These are phyloP conservation scores for Stephania japonica DNA, from an alignment of 164 flowering plant genomes.

Conservation along the genomic window DNA sequence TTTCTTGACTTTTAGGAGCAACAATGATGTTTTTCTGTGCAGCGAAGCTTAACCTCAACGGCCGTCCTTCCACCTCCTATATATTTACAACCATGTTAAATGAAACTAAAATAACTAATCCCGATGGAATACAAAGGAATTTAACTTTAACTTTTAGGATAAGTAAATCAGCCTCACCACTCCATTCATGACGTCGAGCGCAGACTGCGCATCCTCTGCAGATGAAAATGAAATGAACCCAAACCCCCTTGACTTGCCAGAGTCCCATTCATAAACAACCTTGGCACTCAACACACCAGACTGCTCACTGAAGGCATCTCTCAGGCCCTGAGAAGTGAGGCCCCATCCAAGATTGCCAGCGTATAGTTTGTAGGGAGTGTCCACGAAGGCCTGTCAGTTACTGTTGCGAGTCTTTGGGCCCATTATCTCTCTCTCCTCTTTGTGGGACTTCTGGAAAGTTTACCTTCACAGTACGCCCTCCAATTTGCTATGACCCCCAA, in stretches of 20 bases:
- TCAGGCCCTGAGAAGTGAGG: constrained; percentile 62
- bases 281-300: constrained; percentile 75
- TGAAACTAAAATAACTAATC: neutral
- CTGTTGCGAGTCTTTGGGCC: constrained; percentile 53
- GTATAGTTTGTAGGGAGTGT: constrained; percentile 87
- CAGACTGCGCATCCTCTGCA: constrained; percentile 48
- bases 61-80: constrained; percentile 77
- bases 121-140: neutral
- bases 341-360: constrained; percentile 86
- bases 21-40: constrained; percentile 27
- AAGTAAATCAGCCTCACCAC: constrained; percentile 44
- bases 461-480: constrained; percentile 76
- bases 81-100: constrained; percentile 3
- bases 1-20: constrained; percentile 15
- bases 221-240: constrained; percentile 75
- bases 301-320: constrained; percentile 53
- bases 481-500: constrained; percentile 50
- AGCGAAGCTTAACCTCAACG: constrained; percentile 62
- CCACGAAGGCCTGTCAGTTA: constrained; percentile 43
- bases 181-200: constrained; percentile 66
- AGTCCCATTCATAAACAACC: constrained; percentile 53
- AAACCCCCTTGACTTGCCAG: constrained; percentile 81
- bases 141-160: neutral
- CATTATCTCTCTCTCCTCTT: constrained; percentile 81
- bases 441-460: constrained; percentile 93